Conservation (phyloP, 2,329 filamentous ascomycete species). For the Aspergillus thermomutatus region DNA sequence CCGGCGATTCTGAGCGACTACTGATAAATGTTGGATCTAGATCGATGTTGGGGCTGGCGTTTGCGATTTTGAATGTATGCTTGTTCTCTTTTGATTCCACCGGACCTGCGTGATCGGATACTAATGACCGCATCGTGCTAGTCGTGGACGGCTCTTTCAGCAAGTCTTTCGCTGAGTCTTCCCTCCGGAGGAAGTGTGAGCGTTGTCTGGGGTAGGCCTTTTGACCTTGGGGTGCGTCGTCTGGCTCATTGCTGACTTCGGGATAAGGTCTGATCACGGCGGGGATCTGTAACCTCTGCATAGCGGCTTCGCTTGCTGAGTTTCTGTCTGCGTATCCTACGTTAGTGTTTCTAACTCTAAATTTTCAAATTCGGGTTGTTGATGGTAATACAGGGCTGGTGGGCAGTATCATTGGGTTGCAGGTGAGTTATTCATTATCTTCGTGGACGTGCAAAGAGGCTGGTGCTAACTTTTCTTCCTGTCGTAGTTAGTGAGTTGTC, state of each 20-base stretch:
- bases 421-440: conserved; percentile 24
- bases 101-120: background rate
- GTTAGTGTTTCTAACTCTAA: conserved; percentile 18
- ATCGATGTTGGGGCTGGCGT: conserved; percentile 61
- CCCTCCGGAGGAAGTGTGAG: conserved; percentile 68
- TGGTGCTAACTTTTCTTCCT: conserved; percentile 1
- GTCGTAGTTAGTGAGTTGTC: conserved; percentile 37
- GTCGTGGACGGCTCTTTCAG: conserved; percentile 60
- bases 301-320: conserved; percentile 67
- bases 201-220: conserved; percentile 68
- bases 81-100: background rate
- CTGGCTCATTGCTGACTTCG: background rate
- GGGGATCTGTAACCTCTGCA: conserved; percentile 66
- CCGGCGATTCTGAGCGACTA: background rate
- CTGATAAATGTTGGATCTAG: conserved; percentile 15
- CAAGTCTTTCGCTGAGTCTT: conserved; percentile 59
- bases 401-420: conserved; percentile 73
- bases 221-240: background rate
- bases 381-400: conserved; percentile 41
- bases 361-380: conserved; percentile 2
- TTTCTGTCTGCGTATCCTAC: conserved; percentile 65
- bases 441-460: background rate
- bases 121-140: conserved; percentile 6
- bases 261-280: conserved; percentile 49
- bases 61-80: conserved; percentile 57